Evolutionary conservation across 2,329 filamentous ascomycete species (phyloP), one percentile per base, ranked within the genome.

Genomic region (Cryphonectria nitschkei): DNA sequence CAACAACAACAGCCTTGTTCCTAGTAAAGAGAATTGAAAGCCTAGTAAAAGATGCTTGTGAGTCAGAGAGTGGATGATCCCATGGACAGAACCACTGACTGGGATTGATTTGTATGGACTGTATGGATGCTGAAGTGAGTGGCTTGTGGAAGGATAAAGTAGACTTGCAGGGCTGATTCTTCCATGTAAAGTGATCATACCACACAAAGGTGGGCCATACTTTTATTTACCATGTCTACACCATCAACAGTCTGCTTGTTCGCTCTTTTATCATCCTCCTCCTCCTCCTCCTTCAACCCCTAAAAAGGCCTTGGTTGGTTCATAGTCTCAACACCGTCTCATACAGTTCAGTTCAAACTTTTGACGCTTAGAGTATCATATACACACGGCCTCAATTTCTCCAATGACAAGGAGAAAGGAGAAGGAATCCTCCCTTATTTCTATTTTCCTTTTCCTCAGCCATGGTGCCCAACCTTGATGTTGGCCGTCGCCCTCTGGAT

Each of bases 401-500:
- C 52, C 26, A 56, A 56, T 29, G 9, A 56, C 52, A 13, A 26
- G n/a, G 26, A 13, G 16, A 22, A 46, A 46, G 6, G 19, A 5
- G 14, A 14, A 32, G 2, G 34, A 58, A 7, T 50, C n/a, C 46
- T 50, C 22, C 46, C 9, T 9, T 34, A 6, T 50, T 50, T 46
- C 2, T 7, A 2, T 19, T n/a, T n/a, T n/a, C 19, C 16, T 7
- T 37, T 6, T 37, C 29, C n/a, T 68, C 34, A 68, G 43, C 68
- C 71, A 19, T 72, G 71, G 62, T 72, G 61, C 22, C 71, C 71
- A 34, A 72, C 68, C 67, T 73, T 73, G 63, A 73, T 71, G 50
- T 73, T 71, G 13, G 63, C 71, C 29, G 71, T 73, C 29, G 71
- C 71, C 16, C n/a, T 69, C 63, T 65, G 68, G 52, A 91, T 82